phyloP scores from a whole-genome alignment of 768 basidiomycete species.

The Suillus paluster region DNA sequence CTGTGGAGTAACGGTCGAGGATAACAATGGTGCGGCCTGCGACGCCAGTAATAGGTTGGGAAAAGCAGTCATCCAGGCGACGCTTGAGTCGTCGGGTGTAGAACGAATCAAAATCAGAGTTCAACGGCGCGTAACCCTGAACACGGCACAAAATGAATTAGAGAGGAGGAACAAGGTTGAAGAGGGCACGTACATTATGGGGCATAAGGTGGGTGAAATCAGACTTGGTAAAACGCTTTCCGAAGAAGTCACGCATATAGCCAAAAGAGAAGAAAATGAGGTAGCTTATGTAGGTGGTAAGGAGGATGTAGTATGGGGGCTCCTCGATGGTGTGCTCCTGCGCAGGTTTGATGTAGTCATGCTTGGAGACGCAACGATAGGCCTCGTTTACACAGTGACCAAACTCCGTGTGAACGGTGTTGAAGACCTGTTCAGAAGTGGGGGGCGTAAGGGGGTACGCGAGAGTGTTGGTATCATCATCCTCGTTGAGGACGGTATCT shows the following conservation, averaged over 20 bases:
- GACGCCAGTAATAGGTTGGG: slow-evolving; percentile 90
- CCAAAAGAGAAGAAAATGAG: slow-evolving; percentile 90
- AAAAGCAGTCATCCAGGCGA: slow-evolving; percentile 96
- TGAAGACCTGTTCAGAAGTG: slow-evolving; percentile 79
- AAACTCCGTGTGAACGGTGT: slow-evolving; percentile 87
- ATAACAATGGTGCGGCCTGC: slow-evolving; percentile 91
- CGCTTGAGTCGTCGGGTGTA: slow-evolving; percentile 95
- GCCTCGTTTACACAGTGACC: slow-evolving; percentile 84
- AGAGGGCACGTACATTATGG: slow-evolving; percentile 62
- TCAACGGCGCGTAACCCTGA: slow-evolving; percentile 94
- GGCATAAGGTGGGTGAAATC: slow-evolving; percentile 85
- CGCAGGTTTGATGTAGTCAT: slow-evolving; percentile 51
- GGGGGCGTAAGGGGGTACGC: slow-evolving; percentile 67
- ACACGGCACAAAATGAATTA: slow-evolving; percentile 10
- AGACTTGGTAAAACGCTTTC: slow-evolving; percentile 74
- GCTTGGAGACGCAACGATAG: slow-evolving; percentile 70
- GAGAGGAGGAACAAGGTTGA: slow-evolving; percentile 8
- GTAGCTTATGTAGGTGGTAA: slow-evolving; percentile 93
- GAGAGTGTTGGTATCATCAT: slow-evolving; percentile 60
- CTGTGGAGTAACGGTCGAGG: slow-evolving; percentile 81
- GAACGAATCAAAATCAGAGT: slow-evolving; percentile 99
- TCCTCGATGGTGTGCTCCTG: slow-evolving; percentile 70
- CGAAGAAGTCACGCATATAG: slow-evolving; percentile 93
- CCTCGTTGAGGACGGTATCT: slow-evolving; percentile 64
- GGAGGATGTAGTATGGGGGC: slow-evolving; percentile 89